phyloP scores from a whole-genome alignment of 768 basidiomycete genomes.

The Lentinula sp. region DNA sequence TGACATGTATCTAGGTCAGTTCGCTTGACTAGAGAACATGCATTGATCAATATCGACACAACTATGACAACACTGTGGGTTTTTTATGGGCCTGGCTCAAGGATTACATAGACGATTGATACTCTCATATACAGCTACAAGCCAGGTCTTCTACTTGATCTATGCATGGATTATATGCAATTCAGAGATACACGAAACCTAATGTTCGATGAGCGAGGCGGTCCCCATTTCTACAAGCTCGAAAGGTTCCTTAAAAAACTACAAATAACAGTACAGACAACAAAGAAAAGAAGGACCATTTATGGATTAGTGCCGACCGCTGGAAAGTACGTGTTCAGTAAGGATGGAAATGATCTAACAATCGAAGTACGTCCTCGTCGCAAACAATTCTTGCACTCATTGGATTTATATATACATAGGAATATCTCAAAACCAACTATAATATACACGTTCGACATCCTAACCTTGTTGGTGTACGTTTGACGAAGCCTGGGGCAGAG shows the following conservation, averaged over 20 bases:
- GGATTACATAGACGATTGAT: background rate
- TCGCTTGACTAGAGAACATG: conserved; percentile 31
- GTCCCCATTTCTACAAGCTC: conserved; percentile 22
- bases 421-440: conserved; percentile 30
- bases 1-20: conserved; percentile 29
- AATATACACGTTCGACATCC: conserved; percentile 27
- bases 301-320: conserved; percentile 27
- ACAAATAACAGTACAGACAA: conserved; percentile 22
- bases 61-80: conserved; percentile 39
- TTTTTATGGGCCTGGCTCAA: no score
- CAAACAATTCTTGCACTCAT: background rate
- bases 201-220: conserved; percentile 11
- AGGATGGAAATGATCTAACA: conserved; percentile 23
- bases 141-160: conserved; percentile 21
- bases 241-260: conserved; percentile 32
- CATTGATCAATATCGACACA: conserved; percentile 42
- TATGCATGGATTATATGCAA: conserved; percentile 24
- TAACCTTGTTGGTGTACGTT: conserved; percentile 29
- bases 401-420: conserved; percentile 20
- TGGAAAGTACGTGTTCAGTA: conserved; percentile 35
- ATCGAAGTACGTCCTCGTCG: conserved; percentile 26
- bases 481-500: conserved; percentile 18
- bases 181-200: conserved; percentile 23
- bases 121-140: conserved; percentile 18
- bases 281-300: conserved; percentile 26